Evolutionary conservation across 2,329 filamentous ascomycete species (phyloP).

Genomic region (Aspergillus fijiensis): DNA sequence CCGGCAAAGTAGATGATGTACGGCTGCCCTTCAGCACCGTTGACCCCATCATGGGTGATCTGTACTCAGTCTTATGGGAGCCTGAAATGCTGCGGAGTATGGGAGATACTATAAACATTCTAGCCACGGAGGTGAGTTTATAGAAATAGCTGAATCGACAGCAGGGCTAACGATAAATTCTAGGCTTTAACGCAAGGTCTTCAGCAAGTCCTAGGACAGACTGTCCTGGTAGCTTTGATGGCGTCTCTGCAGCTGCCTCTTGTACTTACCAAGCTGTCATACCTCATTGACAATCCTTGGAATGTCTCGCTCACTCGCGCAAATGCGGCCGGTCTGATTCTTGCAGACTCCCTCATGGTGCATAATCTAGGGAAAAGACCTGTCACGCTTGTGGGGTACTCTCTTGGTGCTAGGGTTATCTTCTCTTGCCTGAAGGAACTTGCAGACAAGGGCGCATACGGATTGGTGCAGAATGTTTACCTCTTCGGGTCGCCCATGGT

Average conservation of each 20-base stretch:
- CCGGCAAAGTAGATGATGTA: constrained; percentile 94
- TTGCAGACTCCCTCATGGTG: constrained; percentile 91
- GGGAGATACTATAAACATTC: constrained; percentile 97
- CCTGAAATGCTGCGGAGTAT: constrained; percentile 97
- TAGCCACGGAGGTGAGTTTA: constrained; percentile 81
- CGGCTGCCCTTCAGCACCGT: constrained; percentile 93
- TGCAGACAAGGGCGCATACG: constrained; percentile 76
- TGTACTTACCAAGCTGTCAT: constrained; percentile 87
- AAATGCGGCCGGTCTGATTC: constrained; percentile 81
- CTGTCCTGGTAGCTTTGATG: constrained; percentile 86
- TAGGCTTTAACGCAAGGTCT: constrained; percentile 92
- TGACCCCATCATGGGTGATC: constrained; percentile 95
- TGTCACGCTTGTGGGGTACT: constrained; percentile 92
- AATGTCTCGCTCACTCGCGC: constrained; percentile 92
- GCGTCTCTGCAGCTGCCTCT: constrained; percentile 88
- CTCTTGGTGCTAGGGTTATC: constrained; percentile 86
- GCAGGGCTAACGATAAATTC: constrained; percentile 23
- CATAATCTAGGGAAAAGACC: constrained; percentile 87
- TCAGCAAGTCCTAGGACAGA: constrained; percentile 90
- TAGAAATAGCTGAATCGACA: not conserved
- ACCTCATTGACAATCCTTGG: constrained; percentile 98
- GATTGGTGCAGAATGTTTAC: constrained; percentile 91
- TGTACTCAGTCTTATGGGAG: constrained; percentile 97
- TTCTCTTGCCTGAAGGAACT: constrained; percentile 89
- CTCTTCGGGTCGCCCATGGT: constrained; percentile 91